Conservation (phyloP, 2,329 filamentous ascomycete species). For the Hypoxylon rubiginosum region DNA sequence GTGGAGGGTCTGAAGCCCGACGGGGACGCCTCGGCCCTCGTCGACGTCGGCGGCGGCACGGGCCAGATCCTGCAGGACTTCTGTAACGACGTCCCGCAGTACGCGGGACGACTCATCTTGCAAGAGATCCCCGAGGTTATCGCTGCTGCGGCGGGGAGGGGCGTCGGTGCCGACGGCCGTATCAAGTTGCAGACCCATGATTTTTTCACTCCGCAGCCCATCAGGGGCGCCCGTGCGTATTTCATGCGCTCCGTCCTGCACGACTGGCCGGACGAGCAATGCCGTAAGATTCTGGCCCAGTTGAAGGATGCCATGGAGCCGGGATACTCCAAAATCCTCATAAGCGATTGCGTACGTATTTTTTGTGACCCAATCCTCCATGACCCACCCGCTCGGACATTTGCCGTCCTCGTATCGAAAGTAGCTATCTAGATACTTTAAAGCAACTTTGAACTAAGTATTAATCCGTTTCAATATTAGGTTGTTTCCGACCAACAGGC, state of each 20-base stretch:
- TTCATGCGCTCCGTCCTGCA: constrained; percentile 51
- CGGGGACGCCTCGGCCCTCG: constrained; percentile 21
- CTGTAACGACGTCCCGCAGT: constrained; percentile 12
- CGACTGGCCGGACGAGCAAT: constrained; percentile 48
- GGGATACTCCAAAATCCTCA: constrained; percentile 38
- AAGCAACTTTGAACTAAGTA: neutral
- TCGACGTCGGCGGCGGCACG: constrained; percentile 38
- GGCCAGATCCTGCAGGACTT: constrained; percentile 36
- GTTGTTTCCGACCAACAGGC: constrained; percentile 33
- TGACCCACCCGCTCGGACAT: neutral
- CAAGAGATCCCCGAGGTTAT: constrained; percentile 38
- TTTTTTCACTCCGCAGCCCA: constrained; percentile 50
- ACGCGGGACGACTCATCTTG: constrained; percentile 29
- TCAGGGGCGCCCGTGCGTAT: constrained; percentile 48
- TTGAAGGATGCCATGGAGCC: constrained; percentile 35
- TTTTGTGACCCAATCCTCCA: neutral
- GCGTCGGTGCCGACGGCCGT: constrained; percentile 4
- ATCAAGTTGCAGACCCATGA: constrained; percentile 40
- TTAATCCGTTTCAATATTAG: constrained; percentile 13
- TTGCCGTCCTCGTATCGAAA: neutral
- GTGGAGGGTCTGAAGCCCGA: constrained; percentile 17
- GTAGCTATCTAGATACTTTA: neutral
- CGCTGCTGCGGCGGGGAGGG: constrained; percentile 5
- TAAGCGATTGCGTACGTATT: constrained; percentile 35
- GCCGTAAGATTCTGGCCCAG: constrained; percentile 24